phyloP scores from a whole-genome alignment of 2,329 filamentous ascomycete genomes.

The Cladosporium sp. region DNA sequence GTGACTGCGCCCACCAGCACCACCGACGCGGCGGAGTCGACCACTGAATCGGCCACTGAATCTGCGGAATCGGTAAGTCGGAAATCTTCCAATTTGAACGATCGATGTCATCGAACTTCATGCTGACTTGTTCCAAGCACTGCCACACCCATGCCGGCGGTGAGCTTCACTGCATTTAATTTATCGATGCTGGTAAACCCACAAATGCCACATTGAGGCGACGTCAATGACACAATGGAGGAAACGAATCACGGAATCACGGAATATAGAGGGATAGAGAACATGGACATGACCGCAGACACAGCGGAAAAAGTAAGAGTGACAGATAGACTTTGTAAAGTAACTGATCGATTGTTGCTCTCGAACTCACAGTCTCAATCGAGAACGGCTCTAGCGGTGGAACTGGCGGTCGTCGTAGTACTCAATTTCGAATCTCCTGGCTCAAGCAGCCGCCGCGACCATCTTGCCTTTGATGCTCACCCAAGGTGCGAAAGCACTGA shows the following conservation, averaged over 20 bases:
- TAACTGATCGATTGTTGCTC: not conserved
- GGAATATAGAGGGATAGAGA: not conserved
- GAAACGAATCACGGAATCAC: slow-evolving; percentile 1
- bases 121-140: slow-evolving; percentile 14
- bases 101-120: not conserved
- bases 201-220: not conserved
- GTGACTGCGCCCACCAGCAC: slow-evolving; percentile 8
- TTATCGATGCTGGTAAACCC: not conserved
- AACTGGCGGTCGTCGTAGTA: too few relatives aligned
- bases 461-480: slow-evolving; percentile 10
- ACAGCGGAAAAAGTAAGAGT: not conserved
- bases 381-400: too few relatives aligned
- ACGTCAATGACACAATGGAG: not conserved
- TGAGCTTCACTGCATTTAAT: slow-evolving; percentile 23
- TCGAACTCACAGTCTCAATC: too few relatives aligned
- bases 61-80: slow-evolving; percentile 50
- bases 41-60: slow-evolving; percentile 60
- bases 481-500: slow-evolving; percentile 4
- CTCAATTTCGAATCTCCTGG: not conserved
- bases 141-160: slow-evolving; percentile 27
- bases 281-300: not conserved
- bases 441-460: not conserved
- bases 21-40: slow-evolving; percentile 11
- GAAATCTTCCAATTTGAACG: not conserved
- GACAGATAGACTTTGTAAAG: not conserved